phyloP scores from a whole-genome alignment of 2,329 filamentous ascomycete genomes.

The Madurella fahalii region DNA sequence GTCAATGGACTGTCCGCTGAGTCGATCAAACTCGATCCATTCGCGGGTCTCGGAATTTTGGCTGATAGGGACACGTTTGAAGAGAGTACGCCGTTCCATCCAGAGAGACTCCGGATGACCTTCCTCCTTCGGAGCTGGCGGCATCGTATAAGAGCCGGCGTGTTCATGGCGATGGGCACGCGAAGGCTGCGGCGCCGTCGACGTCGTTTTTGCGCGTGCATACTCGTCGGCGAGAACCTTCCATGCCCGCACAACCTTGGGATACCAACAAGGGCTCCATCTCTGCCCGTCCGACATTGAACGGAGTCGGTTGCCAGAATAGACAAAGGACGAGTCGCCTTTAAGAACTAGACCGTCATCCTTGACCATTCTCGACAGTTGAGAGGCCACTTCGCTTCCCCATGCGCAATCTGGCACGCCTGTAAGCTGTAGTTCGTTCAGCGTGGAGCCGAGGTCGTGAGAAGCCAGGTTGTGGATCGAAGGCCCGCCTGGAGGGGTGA shows the following conservation, averaged over 20 bases:
- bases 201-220: slow-evolving; percentile 19
- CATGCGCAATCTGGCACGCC: slow-evolving; percentile 48
- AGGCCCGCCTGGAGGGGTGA: slow-evolving; percentile 40
- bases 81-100: slow-evolving; percentile 40
- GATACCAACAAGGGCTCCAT: slow-evolving; percentile 23
- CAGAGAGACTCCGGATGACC: slow-evolving; percentile 40
- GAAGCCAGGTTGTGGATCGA: slow-evolving; percentile 51
- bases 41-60: slow-evolving; percentile 39
- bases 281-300: slow-evolving; percentile 26
- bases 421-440: slow-evolving; percentile 51
- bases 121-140: slow-evolving; percentile 39
- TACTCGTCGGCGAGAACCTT: slow-evolving; percentile 28
- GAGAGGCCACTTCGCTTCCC: slow-evolving; percentile 43
- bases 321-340: slow-evolving; percentile 42
- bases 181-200: slow-evolving; percentile 24
- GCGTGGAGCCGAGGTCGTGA: slow-evolving; percentile 49
- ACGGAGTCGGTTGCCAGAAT: slow-evolving; percentile 38
- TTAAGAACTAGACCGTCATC: slow-evolving; percentile 51
- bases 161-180: slow-evolving; percentile 10
- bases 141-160: slow-evolving; percentile 31
- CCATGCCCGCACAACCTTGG: slow-evolving; percentile 45
- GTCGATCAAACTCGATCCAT: slow-evolving; percentile 46
- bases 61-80: slow-evolving; percentile 46
- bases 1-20: slow-evolving; percentile 10
- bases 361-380: slow-evolving; percentile 49